phyloP scores from a whole-genome alignment of 345 rosid species.

The Acer yangbiense region DNA sequence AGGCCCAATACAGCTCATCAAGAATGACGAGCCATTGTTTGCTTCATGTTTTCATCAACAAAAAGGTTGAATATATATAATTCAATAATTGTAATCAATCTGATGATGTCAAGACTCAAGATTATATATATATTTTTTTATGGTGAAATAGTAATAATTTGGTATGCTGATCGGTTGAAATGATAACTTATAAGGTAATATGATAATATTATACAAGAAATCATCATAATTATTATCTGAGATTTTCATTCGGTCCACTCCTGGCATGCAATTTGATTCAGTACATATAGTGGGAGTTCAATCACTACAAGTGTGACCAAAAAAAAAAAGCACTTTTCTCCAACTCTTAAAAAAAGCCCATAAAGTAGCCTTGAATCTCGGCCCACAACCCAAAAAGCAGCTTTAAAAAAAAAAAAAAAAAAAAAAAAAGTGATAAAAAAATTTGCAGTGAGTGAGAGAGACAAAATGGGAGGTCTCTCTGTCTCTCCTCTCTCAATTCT shows the following conservation, averaged over 20 bases:
- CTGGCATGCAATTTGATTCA: background rate
- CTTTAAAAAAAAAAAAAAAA: background rate
- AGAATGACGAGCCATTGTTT: background rate
- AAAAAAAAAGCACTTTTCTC: background rate
- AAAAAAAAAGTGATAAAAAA: background rate
- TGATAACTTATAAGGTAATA: background rate
- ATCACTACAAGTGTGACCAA: background rate
- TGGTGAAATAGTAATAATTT: background rate
- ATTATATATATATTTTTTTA: too few relatives aligned
- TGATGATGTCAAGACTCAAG: background rate
- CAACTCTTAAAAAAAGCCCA: slow-evolving; percentile 10
- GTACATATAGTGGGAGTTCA: background rate
- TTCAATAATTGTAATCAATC: background rate
- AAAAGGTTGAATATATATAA: too few relatives aligned
- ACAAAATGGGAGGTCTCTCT: slow-evolving; percentile 35
- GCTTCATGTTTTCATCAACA: too few relatives aligned
- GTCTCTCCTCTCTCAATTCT: too few relatives aligned
- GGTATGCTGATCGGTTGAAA: background rate
- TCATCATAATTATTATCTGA: background rate
- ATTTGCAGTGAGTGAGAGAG: background rate
- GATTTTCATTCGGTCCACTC: background rate
- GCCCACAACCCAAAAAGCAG: slow-evolving; percentile 8
- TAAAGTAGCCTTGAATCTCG: slow-evolving; percentile 23
- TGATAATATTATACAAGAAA: background rate
- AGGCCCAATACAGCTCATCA: background rate